A percentile compares a stretch with the other conserved stretches of the same genome.
phyloP scores from a whole-genome alignment of 306 rosid genomes.

The Elaeagnus macrophylla region DNA sequence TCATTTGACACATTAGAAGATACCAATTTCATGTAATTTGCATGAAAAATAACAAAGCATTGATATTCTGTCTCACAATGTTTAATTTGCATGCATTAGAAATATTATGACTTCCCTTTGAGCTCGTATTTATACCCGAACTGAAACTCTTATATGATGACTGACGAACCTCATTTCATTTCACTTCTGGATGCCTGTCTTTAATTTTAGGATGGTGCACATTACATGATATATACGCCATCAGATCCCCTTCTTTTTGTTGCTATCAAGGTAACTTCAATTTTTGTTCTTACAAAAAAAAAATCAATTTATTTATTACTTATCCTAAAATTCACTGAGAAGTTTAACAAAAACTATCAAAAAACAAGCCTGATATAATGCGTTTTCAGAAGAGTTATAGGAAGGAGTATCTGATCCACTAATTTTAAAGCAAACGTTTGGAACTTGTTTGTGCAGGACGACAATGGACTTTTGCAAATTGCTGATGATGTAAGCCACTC shows the following conservation, averaged over 20 bases:
- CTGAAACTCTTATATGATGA: background rate
- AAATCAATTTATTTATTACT: background rate
- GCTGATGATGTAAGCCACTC: slow-evolving; percentile 78
- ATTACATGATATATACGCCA: slow-evolving; percentile 79
- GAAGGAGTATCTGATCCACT: background rate
- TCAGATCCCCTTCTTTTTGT: slow-evolving; percentile 81
- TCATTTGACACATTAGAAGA: background rate
- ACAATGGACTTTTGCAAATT: slow-evolving; percentile 61
- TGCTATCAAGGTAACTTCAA: slow-evolving; percentile 32
- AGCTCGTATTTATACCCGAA: background rate
- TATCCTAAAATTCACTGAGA: background rate
- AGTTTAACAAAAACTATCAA: background rate
- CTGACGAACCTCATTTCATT: background rate
- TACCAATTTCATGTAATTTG: background rate
- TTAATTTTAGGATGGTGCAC: slow-evolving; percentile 55
- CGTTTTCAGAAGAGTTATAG: background rate
- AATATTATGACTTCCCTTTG: background rate
- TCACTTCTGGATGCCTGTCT: slow-evolving; percentile 12
- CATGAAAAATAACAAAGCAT: background rate
- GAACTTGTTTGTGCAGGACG: slow-evolving; percentile 48
- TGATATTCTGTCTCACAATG: background rate
- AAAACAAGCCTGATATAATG: background rate
- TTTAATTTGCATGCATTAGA: too few species aligned
- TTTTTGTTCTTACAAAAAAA: background rate
- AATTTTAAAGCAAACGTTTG: slow-evolving; percentile 15